These are phyloP conservation scores for Diaporthe helianthi DNA, from an alignment of 2,329 filamentous ascomycete species.

Conservation along the genomic window DNA sequence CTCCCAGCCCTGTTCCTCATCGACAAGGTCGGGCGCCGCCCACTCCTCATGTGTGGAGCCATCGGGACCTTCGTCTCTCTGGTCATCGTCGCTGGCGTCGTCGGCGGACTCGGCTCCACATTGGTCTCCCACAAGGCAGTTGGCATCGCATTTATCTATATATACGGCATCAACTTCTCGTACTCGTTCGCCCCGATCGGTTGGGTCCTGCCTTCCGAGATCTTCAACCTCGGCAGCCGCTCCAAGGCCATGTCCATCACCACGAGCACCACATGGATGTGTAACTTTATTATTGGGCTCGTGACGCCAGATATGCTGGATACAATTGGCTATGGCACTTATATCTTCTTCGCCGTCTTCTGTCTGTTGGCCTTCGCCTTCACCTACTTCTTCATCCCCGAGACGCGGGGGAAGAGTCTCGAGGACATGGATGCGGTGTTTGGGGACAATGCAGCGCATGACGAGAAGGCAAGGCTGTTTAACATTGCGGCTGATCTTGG, in stretches of 20 bases:
- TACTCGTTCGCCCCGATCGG: constrained; percentile 53
- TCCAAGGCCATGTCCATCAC: constrained; percentile 64
- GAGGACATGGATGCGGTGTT: constrained; percentile 57
- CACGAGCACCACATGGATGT: constrained; percentile 63
- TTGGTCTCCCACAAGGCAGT: constrained; percentile 50
- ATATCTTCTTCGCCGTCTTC: constrained; percentile 63
- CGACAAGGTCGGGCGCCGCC: constrained; percentile 62
- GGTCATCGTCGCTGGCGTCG: constrained; percentile 61
- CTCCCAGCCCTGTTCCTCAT: constrained; percentile 62
- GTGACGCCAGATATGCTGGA: constrained; percentile 63
- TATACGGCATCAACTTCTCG: constrained; percentile 55
- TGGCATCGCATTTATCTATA: constrained; percentile 64
- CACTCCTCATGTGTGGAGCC: constrained; percentile 61
- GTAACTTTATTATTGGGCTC: constrained; percentile 62
- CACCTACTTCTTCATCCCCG: constrained; percentile 58
- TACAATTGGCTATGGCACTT: constrained; percentile 53
- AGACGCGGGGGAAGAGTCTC: constrained; percentile 56
- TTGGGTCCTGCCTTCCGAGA: constrained; percentile 62
- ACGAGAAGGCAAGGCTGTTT: constrained; percentile 38
- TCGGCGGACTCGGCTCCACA: constrained; percentile 54
- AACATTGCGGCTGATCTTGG: constrained; percentile 29
- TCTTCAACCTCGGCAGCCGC: constrained; percentile 61
- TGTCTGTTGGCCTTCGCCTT: constrained; percentile 55
- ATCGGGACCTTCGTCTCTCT: constrained; percentile 58
- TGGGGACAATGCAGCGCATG: constrained; percentile 40